A percentile compares a stretch with the other conserved stretches of the same genome.
These are phyloP conservation scores for Coniella vitis DNA, from an alignment of 2,329 filamentous ascomycete species.

Conservation along the genomic window DNA sequence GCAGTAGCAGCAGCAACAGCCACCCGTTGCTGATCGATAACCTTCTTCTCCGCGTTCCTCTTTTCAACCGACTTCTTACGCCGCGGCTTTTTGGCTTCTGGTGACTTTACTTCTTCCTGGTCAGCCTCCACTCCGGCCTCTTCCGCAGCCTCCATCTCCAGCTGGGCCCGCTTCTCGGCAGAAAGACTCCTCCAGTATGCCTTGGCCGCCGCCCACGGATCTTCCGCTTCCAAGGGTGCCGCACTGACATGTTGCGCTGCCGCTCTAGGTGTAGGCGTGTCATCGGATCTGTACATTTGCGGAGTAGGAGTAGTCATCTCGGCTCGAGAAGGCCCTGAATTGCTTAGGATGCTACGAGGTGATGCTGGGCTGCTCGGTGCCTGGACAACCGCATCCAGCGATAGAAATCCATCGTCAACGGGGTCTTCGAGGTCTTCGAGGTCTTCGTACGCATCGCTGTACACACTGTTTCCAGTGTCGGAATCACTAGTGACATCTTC, in stretches of 20 bases:
- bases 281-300: neutral
- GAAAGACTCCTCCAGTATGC: slow-evolving; percentile 64
- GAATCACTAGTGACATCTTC: slow-evolving; percentile 32
- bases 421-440: slow-evolving; percentile 55
- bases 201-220: slow-evolving; percentile 63
- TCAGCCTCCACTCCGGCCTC: slow-evolving; percentile 44
- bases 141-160: slow-evolving; percentile 51
- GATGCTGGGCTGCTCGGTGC: slow-evolving; percentile 37
- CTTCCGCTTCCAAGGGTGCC: slow-evolving; percentile 13
- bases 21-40: slow-evolving; percentile 31
- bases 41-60: slow-evolving; percentile 32
- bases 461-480: slow-evolving; percentile 54
- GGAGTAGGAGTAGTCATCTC: neutral
- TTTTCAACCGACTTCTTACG: slow-evolving; percentile 35
- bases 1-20: neutral
- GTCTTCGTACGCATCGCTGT: slow-evolving; percentile 73
- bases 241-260: no score
- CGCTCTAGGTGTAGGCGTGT: neutral
- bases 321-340: neutral
- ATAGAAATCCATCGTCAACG: slow-evolving; percentile 67
- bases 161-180: slow-evolving; percentile 53
- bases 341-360: neutral
- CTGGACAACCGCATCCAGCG: slow-evolving; percentile 64
- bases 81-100: slow-evolving; percentile 30
- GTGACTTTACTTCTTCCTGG: slow-evolving; percentile 30